Base-by-base conservation (phyloP, 139 green algal genomes). In the Spirogloea muscicola region DNA sequence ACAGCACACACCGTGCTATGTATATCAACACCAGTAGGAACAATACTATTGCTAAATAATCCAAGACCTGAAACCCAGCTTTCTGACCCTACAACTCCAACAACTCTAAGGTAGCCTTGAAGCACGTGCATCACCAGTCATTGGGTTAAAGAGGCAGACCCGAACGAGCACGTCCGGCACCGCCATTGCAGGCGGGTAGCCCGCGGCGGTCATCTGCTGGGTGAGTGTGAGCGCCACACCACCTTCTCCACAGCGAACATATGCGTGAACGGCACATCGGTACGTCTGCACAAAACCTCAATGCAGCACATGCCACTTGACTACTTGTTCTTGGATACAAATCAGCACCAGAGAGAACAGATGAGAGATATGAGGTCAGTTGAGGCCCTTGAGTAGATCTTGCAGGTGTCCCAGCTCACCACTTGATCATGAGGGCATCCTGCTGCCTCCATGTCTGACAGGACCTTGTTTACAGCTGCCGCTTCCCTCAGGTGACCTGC, bases 201-300 rank as follows among this genome's bases (percentile, higher is more conserved):
- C 73, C 0, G 37, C 64, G 21, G 61, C n/a, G n/a, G 69, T 52
- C 73, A 81, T 81, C 41, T 72, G 43, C 48, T 81, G 43, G 39
- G 68, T 21, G 37, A 70, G 9, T 29, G 29, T 18, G 38, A 81
- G 25, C 21, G 73, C 73, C 10, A 5, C 1, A 10, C 64, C 73
- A 29, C 73, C 73, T 39, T 81, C 73, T n/a, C 64, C 73, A 21
- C 73, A 81, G 3, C 73, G 42, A 10, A 81, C 52, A 21, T 33
- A 81, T 5, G 73, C 73, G 2, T 73, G 42, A 13, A 81, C 52
- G 16, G 65, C 64, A 57, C 65, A 46, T 13, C 64, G 49, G 65
- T 78, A 78, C 43, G 37, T 77, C 71, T 76, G 68, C 48, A 59
- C 2, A 25, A n/a, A n/a, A n/a, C n/a, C n/a, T n/a, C n/a, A n/a